Percentiles rank a stretch among this genome's conserved stretches.
Conservation (phyloP, 106 monocot species). For the Posidonia australis region DNA sequence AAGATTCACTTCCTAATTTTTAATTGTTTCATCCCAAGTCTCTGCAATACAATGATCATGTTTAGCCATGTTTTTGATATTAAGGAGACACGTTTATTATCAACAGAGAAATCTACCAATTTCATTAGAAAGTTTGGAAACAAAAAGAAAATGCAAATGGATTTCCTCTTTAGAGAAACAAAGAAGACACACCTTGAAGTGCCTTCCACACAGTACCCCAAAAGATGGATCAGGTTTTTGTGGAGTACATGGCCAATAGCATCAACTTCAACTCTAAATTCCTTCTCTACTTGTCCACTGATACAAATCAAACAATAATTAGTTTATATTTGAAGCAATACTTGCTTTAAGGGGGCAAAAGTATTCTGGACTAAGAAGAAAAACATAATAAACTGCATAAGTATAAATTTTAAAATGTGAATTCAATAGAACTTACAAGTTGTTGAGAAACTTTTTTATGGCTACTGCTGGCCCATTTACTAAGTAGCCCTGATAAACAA, state of each 20-base stretch:
- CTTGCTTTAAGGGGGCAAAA: background rate
- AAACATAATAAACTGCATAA: background rate
- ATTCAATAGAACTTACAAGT: constrained; percentile 28
- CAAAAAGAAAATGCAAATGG: background rate
- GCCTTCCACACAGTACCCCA: constrained; percentile 49
- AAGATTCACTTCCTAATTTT: too few species aligned
- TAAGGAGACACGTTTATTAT: too few species aligned
- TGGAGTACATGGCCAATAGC: constrained; percentile 54
- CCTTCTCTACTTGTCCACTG: constrained; percentile 47
- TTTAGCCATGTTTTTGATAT: too few species aligned
- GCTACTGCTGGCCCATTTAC: constrained; percentile 34
- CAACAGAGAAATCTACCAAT: background rate
- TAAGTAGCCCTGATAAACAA: constrained; percentile 29
- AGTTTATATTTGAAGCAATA: background rate
- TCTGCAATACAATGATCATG: too few species aligned
- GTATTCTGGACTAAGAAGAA: background rate
- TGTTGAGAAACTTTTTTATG: constrained; percentile 43
- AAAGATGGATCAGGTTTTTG: constrained; percentile 39
- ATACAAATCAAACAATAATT: background rate
- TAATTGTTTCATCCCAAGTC: too few species aligned
- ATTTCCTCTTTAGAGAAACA: background rate
- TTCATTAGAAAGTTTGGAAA: background rate
- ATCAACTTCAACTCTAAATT: constrained; percentile 56
- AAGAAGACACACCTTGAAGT: constrained; percentile 21
- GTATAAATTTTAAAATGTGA: background rate